Evolutionary conservation across 2,329 filamentous ascomycete genomes (phyloP), one percentile per base, ranked within the genome.

Genomic region (Tolypocladium paradoxum): DNA sequence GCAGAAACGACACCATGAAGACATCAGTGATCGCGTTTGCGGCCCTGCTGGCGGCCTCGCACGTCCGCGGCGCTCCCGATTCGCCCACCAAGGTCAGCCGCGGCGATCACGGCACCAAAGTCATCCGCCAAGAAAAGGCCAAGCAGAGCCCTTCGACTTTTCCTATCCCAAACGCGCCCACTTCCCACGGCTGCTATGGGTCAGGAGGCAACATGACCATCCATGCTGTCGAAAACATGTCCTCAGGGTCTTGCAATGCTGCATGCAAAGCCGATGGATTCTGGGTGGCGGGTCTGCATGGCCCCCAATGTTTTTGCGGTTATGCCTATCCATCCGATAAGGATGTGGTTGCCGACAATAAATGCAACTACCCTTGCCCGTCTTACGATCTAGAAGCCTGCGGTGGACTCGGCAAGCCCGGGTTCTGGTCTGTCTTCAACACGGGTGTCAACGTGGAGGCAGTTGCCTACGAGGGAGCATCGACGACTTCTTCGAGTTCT

Each of bases 291-390:
- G 88, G 76, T 34, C 70, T 88, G 46, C 79, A 76, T 8, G 75
- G 76, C 20, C 79, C 79, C 18, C 73, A 75, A 20, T 96, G 90
- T 70, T 88, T 76, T 62, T 95, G 90, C 63, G 90, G 90, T 55
- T 71, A 82, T 57, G 69, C 75, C 54, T 76, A 91, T 48, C 90
- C 90, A 0, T 74, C 83, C 18, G 62, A 73, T 38, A 71, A 71
- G 18, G 72, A 73, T 40, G 65, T 83, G 55, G 77, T 81, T 7
- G 71, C 76, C 46, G 77, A 85, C 62, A 65, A 65, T 8, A 70
- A 82, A 18, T 96, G 90, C 71, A 74, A 80, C 63, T 77, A 76
- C 31, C 64, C 73, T 0, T 96, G 90, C 66, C 73, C 79, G 27
- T 87, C 82, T 9, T 91, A 73, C 61, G 70, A 70, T 24, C 35